Base-by-base conservation (phyloP, 176 grass and related monocot species). In the Zea mays region DNA sequence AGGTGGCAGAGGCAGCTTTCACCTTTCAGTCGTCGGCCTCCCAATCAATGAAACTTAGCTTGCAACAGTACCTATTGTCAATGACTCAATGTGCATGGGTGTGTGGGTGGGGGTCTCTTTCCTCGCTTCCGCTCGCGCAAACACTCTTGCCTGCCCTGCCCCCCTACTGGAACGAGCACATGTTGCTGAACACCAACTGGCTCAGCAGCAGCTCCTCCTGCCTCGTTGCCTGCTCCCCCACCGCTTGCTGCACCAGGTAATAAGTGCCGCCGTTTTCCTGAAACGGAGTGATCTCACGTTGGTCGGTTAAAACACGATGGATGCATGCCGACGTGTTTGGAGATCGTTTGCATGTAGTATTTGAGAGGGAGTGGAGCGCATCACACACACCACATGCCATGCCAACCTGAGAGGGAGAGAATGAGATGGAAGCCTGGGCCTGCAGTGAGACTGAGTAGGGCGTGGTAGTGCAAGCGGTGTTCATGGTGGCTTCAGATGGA, bases 121-220 rank as follows among this genome's bases (percentile, higher is more conserved):
- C 27, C 21, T 79, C 44, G 43, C 62, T 78, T 19, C 77, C 33
- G 75, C 67, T 55, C 35, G 19, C 56, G 6, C 44, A 62, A 27
- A 60, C 42, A 77, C 57, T 90, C 70, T 82, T 27, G 27, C 27
- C 27, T 56, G 68, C 63, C 40, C 38, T 39, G 27, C 3, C 2
- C 38, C 38, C 85, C 88, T 93, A 93, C 73, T 90, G 88, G 86
- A 97, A 97, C 76, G 87, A 88, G 83, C 83, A 86, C 83, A 86
- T 82, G 82, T 88, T 86, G 64, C 82, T 90, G 81, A 90, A 97
- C 71, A 85, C 80, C 65, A 97, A 33, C 81, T 93, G 85, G 82
- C 90, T 84, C 73, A 93, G 85, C 38, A 88, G 78, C 27, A 27
- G 27, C 27, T 27, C 27, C 50, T 83, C 88, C n/a, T 86, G 93